Conservation (phyloP, 2,329 filamentous ascomycete genomes). For the Exophiala bonariae region DNA sequence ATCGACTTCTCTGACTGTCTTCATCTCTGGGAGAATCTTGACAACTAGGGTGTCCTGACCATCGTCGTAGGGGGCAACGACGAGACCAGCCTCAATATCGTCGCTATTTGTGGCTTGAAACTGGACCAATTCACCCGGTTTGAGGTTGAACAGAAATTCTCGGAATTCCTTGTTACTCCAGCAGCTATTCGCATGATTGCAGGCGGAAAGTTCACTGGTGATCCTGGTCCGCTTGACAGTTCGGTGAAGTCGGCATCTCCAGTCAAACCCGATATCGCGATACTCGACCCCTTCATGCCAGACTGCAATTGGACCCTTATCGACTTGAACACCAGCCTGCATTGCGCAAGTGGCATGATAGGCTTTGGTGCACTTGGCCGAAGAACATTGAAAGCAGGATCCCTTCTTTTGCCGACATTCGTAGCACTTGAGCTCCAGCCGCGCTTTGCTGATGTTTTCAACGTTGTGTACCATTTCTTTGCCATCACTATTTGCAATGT, state of each 20-base stretch:
- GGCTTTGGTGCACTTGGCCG: conserved; percentile 87
- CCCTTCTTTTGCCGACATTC: conserved; percentile 93
- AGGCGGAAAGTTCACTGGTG: conserved; percentile 67
- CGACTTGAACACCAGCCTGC: conserved; percentile 86
- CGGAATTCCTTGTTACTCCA: conserved; percentile 36
- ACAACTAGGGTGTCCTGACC: conserved; percentile 66
- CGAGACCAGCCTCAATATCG: conserved; percentile 86
- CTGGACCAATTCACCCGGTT: conserved; percentile 77
- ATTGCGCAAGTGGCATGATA: conserved; percentile 96
- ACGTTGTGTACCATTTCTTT: conserved; percentile 76
- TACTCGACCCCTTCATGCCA: conserved; percentile 91
- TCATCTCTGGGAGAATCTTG: conserved; percentile 82
- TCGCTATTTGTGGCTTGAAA: conserved; percentile 71
- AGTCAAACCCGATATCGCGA: conserved; percentile 86
- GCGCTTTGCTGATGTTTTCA: conserved; percentile 78
- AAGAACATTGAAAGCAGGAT: conserved; percentile 95
- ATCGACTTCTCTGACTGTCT: conserved; percentile 64
- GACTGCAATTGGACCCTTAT: conserved; percentile 80
- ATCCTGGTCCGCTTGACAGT: conserved; percentile 79
- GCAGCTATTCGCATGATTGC: conserved; percentile 27
- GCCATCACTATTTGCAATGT: conserved; percentile 70
- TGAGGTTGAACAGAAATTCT: conserved; percentile 67
- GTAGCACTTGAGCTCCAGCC: conserved; percentile 88
- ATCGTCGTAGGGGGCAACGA: conserved; percentile 79
- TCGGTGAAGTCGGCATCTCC: conserved; percentile 92